Evolutionary conservation across 192 early-diverging fungal genomes (phyloP).

Genomic region (Coemansia sp.): DNA sequence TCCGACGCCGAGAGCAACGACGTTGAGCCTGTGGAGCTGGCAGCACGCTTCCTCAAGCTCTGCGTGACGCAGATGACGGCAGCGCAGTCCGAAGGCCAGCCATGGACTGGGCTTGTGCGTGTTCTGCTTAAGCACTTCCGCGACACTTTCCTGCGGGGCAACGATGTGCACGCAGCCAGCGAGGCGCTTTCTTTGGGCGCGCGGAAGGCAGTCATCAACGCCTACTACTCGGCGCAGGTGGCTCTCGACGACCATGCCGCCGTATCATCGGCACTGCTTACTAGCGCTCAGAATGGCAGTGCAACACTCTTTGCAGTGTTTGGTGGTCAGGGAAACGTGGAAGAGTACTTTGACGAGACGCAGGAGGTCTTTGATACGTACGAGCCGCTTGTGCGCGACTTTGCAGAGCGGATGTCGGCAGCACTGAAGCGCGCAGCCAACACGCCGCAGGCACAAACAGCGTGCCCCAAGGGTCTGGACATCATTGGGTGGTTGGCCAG

Average conservation of each 20-base stretch:
- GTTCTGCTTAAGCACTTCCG: constrained; percentile 76
- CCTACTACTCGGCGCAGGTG: constrained; percentile 76
- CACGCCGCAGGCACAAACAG: constrained; percentile 62
- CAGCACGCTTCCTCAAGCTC: constrained; percentile 72
- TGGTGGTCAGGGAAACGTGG: constrained; percentile 94
- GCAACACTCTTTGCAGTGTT: constrained; percentile 83
- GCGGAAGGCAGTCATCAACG: constrained; percentile 65
- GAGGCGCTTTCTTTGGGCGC: constrained; percentile 60
- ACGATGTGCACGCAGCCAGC: constrained; percentile 81
- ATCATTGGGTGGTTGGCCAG: constrained; percentile 82
- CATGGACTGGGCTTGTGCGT: constrained; percentile 70
- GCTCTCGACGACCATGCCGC: constrained; percentile 56
- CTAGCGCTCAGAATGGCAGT: constrained; percentile 60
- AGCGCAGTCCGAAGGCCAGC: constrained; percentile 34
- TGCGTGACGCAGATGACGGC: constrained; percentile 52
- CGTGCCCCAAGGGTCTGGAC: constrained; percentile 79
- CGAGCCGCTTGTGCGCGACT: constrained; percentile 72
- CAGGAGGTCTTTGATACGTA: constrained; percentile 78
- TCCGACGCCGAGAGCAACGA: constrained; percentile 60
- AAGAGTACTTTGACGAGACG: constrained; percentile 93
- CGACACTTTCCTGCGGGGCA: constrained; percentile 70
- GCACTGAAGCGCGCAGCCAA: constrained; percentile 64
- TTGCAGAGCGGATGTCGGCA: constrained; percentile 73
- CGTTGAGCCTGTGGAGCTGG: constrained; percentile 68
- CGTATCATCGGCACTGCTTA: constrained; percentile 65